Evolutionary conservation across 441 rosid species (phyloP), one percentile per base, ranked within the genome.

Genomic region (Sinapis alba): DNA sequence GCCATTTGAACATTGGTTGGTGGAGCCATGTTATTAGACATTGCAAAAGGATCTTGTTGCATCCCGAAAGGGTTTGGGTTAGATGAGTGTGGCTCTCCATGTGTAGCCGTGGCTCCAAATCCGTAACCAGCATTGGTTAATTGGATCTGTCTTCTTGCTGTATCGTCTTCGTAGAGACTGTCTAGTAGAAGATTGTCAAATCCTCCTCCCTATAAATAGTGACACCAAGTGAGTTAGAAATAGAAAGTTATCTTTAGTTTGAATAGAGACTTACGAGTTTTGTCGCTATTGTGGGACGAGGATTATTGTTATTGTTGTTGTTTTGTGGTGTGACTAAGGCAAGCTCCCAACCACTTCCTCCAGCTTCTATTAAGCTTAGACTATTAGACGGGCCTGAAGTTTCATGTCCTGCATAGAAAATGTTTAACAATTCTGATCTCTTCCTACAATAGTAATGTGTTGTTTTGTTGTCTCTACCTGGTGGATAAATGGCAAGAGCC

Each of bases 401-500:
- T 65, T 74, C 82, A 11, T 66, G 62, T 8, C 88, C 96, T 91
- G 71, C 32, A 69, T 11, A 26, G 9, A 47, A 10, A 28, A 36
- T 53, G 43, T 23, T 69, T 30, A 28, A 21, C 10, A 65, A 1
- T 28, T 38, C 10, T 10, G 16, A 56, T 21, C 15, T 21, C 28
- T 21, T 54, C 59, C 28, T 54, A 12, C 32, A 56, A 23, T 38
- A 54, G 7, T 20, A 36, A 12, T 72, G 18, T 62, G 58, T 4
- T 19, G 9, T 0, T 13, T 9, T 13, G 6, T 62, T 2, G 12
- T 27, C n/a, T 67, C 27, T 84, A 92, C 99, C 92, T 32, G 83
- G 83, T 53, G 87, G 90, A 73, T 89, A 60, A 65, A 95, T 95
- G n/a, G 98, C 99, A 43, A 95, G 97, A 74, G 99, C 97, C 34